Base-by-base conservation (phyloP, 2,329 filamentous ascomycete genomes). In the Lanzia echinophila region DNA sequence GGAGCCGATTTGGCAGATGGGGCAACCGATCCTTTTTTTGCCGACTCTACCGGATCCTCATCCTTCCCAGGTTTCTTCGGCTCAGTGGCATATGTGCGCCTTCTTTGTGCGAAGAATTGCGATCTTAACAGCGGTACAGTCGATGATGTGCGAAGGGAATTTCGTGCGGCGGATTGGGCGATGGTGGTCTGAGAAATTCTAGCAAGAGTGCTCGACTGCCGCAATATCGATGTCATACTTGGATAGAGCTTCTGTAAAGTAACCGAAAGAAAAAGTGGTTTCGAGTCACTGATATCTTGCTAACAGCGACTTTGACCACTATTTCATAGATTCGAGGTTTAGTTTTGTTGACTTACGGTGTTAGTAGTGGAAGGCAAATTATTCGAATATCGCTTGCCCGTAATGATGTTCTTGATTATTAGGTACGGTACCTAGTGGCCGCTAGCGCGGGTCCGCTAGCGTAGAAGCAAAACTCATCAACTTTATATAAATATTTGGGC, bases 141-240 rank as follows among this genome's bases (percentile, higher is more conserved):
- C 67, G 66, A 70, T 54, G 63, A 71, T 66, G 63, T 67, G 61
- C 67, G 73, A 66, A 71, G 60, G 41, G 73, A 73, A 58, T 74
- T 71, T 65, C 76, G 74, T 52, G 78, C 70, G 57, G 77, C 71
- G 63, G 73, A 71, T 66, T 77, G 76, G 65, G n/a, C n/a, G n/a
- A 79, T 72, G 61, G 77, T 76, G 62, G 78, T 72, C 69, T 78
- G 79, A 56, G 81, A 79, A 66, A 82, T 75, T 69, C 79, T 78
- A 72, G 81, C 80, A 68, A 87, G 72, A 69, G 81, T 79, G 74
- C 81, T 80, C 69, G 84, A 79, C 70, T 82, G 81, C 69, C 83
- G 80, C 62, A 87, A 73, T 65, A 84, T 74, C 65, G 81, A 80
- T 69, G 82, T 83, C 84, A 87, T 87, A 71, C 69, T 75, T 71